Base-by-base conservation (phyloP, 345 rosid species). In the Microthlaspi erraticum region DNA sequence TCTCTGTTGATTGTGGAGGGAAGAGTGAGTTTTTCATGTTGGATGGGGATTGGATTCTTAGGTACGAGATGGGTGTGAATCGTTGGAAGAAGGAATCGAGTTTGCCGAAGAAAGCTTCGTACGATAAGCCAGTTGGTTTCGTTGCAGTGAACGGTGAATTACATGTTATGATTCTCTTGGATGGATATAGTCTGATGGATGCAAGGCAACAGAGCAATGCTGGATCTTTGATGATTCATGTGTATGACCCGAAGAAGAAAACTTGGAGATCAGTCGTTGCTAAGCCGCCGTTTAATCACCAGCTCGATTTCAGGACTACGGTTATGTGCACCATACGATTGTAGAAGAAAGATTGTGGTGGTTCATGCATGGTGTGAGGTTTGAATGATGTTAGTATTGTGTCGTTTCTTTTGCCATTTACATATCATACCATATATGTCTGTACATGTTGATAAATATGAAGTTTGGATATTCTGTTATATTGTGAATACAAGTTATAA, bases 21-120 rank as follows among this genome's bases (percentile, higher is more conserved):
- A 43, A 58, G 26, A 88, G 91, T 33, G 75, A 46, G 31, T 79
- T 93, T 60, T 90, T 84, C 78, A 93, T 93, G 98, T 87, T 93
- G 14, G 93, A 90, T 46, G 66, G 60, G 12, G 67, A 77, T 52
- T 83, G 75, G 58, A 87, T 93, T 59, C 87, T 90, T 79, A 86
- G 92, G 78, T 93, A 93, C 51, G 82, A 86, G 77, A 84, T 81
- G 82, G 72, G 56, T 34, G 70, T 20, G 19, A 93, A 91, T 75
- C 73, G 73, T 6, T 93, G 98, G 94, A 29, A 38, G 37, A 86
- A 70, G 77, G 97, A 90, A 76, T 78, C 89, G 5, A 64, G 78
- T 12, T 64, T 90, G 17, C 97, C 91, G 2, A 83, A 81, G 69
- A 88, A 79, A 81, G 79, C 81, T 77, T 71, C 65, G 17, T 51